phyloP scores from a whole-genome alignment of 2,329 filamentous ascomycete species.

The Tolypocladium pustulatum region DNA sequence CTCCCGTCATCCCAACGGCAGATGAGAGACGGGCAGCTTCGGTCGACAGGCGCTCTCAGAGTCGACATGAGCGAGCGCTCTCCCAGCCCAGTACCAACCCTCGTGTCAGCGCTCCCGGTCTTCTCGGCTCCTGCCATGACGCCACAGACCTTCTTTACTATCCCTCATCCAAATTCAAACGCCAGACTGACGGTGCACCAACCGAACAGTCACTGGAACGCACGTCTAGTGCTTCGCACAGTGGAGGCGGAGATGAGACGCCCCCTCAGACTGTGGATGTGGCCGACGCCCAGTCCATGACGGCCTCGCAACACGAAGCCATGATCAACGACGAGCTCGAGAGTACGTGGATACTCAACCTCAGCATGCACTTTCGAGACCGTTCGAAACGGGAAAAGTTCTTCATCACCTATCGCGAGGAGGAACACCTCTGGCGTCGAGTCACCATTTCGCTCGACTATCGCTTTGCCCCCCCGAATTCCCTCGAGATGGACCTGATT shows the following conservation, averaged over 20 bases:
- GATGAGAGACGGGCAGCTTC: slow-evolving; percentile 65
- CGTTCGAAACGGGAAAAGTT: slow-evolving; percentile 91
- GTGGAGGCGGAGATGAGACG: slow-evolving; percentile 6
- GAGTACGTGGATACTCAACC: slow-evolving; percentile 84
- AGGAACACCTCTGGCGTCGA: slow-evolving; percentile 67
- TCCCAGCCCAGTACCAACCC: slow-evolving; percentile 19
- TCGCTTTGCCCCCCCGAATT: slow-evolving; percentile 65
- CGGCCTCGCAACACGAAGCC: slow-evolving; percentile 46
- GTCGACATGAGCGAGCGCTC: slow-evolving; percentile 16
- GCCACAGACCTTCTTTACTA: slow-evolving; percentile 8
- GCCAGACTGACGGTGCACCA: slow-evolving; percentile 5
- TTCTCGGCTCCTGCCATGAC: slow-evolving; percentile 19
- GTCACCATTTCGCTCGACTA: slow-evolving; percentile 95
- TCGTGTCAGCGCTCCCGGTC: slow-evolving; percentile 37
- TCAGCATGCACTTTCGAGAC: slow-evolving; percentile 97
- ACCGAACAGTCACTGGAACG: not conserved
- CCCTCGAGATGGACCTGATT: slow-evolving; percentile 75
- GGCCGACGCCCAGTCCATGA: slow-evolving; percentile 35
- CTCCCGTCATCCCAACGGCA: slow-evolving; percentile 51
- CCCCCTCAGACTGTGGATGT: slow-evolving; percentile 14
- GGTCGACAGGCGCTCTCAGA: slow-evolving; percentile 40
- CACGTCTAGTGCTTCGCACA: not conserved
- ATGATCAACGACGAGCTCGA: slow-evolving; percentile 75
- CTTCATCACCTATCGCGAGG: slow-evolving; percentile 88
- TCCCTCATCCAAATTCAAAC: slow-evolving; percentile 8